These are phyloP conservation scores for Capsicum baccatum DNA, from an alignment of 257 asterid species.

Conservation along the genomic window DNA sequence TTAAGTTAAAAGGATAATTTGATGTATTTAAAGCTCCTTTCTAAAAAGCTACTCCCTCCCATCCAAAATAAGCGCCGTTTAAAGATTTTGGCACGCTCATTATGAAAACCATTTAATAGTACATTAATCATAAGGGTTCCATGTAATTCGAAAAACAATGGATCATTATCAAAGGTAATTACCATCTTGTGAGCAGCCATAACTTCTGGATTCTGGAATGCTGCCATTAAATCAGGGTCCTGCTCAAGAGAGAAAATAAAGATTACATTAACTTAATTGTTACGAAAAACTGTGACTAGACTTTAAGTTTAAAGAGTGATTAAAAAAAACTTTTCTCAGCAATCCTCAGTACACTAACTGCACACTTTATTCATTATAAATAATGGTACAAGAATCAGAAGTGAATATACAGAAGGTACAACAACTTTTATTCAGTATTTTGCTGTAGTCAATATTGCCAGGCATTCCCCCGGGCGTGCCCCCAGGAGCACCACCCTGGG, in stretches of 20 bases:
- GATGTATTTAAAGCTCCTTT: background rate
- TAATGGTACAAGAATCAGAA: background rate
- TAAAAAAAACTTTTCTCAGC: background rate
- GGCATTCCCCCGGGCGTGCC: slow-evolving; percentile 64
- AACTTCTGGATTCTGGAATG: slow-evolving; percentile 92
- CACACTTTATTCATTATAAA: background rate
- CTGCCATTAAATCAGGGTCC: slow-evolving; percentile 98
- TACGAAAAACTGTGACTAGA: background rate
- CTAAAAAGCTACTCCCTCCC: background rate
- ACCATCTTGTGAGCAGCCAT: slow-evolving; percentile 99
- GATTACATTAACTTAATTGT: background rate
- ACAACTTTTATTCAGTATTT: slow-evolving; percentile 72
- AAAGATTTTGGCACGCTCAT: background rate
- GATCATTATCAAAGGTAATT: slow-evolving; percentile 25
- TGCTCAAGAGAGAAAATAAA: slow-evolving; percentile 35
- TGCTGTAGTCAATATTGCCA: slow-evolving; percentile 81
- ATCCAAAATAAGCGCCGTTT: background rate
- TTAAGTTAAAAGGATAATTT: background rate
- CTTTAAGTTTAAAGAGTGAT: background rate
- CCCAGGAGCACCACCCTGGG: slow-evolving; percentile 34
- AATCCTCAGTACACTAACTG: background rate
- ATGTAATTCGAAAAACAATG: background rate
- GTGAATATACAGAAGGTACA: background rate
- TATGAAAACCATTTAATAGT: background rate
- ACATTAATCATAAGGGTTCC: background rate